These are phyloP conservation scores for Plasmopara viticola DNA, from an alignment of 352 stramenopile species.

Conservation along the genomic window DNA sequence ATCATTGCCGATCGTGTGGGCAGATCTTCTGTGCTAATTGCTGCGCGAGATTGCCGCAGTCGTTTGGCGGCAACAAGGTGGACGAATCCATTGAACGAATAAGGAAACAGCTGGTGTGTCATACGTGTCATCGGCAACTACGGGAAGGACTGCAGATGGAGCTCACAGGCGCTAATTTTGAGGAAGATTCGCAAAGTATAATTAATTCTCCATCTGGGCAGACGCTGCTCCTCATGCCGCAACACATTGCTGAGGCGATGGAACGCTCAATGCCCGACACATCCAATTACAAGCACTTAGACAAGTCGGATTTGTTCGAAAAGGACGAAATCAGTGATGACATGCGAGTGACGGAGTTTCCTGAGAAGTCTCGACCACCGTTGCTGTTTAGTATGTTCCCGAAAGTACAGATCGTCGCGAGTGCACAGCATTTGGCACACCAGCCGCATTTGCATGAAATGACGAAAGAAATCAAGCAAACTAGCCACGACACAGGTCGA, in stretches of 20 bases:
- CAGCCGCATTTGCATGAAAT: conserved; percentile 54
- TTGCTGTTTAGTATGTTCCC: conserved; percentile 80
- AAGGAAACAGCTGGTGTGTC: conserved; percentile 80
- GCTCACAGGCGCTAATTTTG: conserved; percentile 34
- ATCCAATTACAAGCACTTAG: conserved; percentile 55
- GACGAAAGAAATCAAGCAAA: conserved; percentile 37
- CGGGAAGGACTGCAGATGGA: conserved; percentile 77
- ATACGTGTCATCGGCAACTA: conserved; percentile 75
- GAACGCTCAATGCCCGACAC: conserved; percentile 52
- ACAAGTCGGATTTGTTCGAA: conserved; percentile 64
- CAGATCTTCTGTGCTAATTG: conserved; percentile 85
- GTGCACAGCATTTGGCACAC: conserved; percentile 68
- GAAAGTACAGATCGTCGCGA: conserved; percentile 78
- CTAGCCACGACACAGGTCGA: conserved; percentile 20
- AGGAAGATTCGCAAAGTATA: conserved; percentile 28
- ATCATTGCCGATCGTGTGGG: conserved; percentile 81
- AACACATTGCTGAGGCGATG: conserved; percentile 62
- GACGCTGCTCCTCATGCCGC: conserved; percentile 72
- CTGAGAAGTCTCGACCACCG: conserved; percentile 45
- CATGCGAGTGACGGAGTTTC: conserved; percentile 41
- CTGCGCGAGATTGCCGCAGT: conserved; percentile 69
- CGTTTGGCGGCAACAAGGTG: conserved; percentile 66
- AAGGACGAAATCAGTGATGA: conserved; percentile 80
- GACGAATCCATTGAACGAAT: conserved; percentile 71
- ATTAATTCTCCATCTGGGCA: conserved; percentile 30